These are phyloP conservation scores for Triglochin maritima DNA, from an alignment of 106 monocot species.

Conservation along the genomic window DNA sequence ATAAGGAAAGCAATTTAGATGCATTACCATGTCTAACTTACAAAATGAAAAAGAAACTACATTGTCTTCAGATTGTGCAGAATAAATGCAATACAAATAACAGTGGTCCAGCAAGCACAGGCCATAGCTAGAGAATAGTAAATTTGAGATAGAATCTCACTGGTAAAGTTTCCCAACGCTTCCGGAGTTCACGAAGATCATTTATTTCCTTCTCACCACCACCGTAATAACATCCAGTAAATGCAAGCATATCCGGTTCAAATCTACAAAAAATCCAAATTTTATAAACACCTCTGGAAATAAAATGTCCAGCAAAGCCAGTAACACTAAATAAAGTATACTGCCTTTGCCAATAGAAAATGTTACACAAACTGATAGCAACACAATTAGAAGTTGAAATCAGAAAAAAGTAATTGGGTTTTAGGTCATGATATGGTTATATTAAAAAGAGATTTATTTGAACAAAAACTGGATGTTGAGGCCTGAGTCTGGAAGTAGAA, in stretches of 20 bases:
- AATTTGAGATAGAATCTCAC: slow-evolving; percentile 20
- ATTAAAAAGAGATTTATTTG: background rate
- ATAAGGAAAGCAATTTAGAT: too few species aligned
- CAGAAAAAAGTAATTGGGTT: background rate
- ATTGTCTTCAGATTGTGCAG: too few species aligned
- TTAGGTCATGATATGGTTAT: background rate
- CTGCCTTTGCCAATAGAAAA: too few species aligned
- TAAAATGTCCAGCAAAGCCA: background rate
- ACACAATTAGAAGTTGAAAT: background rate
- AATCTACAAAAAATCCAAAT: slow-evolving; percentile 8
- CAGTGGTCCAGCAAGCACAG: too few species aligned
- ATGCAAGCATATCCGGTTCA: slow-evolving; percentile 29
- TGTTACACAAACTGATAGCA: background rate
- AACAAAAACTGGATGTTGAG: background rate
- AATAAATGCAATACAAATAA: too few species aligned
- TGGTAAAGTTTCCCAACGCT: slow-evolving; percentile 55
- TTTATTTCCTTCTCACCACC: slow-evolving; percentile 17
- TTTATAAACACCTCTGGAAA: background rate
- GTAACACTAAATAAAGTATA: too few species aligned
- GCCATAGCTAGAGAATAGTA: background rate
- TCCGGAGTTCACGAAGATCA: slow-evolving; percentile 16
- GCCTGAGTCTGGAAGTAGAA: background rate
- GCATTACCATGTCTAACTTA: too few species aligned
- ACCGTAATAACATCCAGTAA: slow-evolving; percentile 26
- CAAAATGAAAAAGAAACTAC: too few species aligned